A percentile compares a stretch with the other conserved stretches of the same genome.
Conservation (phyloP, 148 eudicot species). For the Amaranthus palmeri region DNA sequence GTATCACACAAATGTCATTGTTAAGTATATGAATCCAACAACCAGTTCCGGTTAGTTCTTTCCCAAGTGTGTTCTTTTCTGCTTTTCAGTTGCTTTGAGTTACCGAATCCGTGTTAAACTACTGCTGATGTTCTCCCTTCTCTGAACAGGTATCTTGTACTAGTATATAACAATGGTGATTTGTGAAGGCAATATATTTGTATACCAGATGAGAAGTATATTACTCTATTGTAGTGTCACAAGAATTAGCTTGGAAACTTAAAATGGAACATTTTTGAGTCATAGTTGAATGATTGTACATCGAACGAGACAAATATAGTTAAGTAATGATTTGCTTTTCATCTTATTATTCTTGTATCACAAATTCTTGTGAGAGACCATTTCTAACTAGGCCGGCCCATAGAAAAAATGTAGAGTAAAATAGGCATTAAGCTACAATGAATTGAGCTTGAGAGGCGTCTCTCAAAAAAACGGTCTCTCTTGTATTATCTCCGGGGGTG, state of each 20-base stretch:
- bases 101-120: not conserved
- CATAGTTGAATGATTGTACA: constrained; percentile 12
- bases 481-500: too few relatives aligned
- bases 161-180: not conserved
- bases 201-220: constrained; percentile 11
- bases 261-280: constrained; percentile 12
- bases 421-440: too few relatives aligned
- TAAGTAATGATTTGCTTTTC: not conserved
- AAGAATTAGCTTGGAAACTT: not conserved
- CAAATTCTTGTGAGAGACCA: too few relatives aligned
- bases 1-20: not conserved
- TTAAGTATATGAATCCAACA: not conserved
- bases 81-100: not conserved
- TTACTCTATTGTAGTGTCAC: constrained; percentile 10
- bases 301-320: not conserved
- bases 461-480: too few relatives aligned
- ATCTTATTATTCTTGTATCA: too few relatives aligned
- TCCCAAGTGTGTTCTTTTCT: not conserved
- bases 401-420: too few relatives aligned
- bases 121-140: not conserved
- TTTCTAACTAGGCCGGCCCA: too few relatives aligned
- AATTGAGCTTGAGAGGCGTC: too few relatives aligned
- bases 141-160: not conserved
- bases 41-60: not conserved
- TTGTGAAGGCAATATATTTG: constrained; percentile 12